Base-by-base conservation (phyloP, 2,329 filamentous ascomycete genomes). In the Lachnellula subtilissima region DNA sequence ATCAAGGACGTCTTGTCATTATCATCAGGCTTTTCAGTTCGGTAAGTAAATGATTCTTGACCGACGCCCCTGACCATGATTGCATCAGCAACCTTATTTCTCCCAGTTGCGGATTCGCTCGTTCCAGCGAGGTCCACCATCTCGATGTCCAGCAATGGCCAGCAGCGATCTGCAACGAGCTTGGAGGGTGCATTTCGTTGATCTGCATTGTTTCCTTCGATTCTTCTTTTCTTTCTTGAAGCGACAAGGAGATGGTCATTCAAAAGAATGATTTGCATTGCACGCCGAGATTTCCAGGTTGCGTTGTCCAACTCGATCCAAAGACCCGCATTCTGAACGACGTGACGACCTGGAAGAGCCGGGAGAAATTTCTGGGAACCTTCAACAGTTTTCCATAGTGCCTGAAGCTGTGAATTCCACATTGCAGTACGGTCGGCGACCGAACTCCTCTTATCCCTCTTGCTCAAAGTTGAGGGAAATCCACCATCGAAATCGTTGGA, bases 221-320 rank as follows among this genome's bases (percentile, higher is more conserved):
- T 78, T 65, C 92, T 90, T 67, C 93, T 91, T 77, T 97, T 96
- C 76, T 97, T 97, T 63, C 89, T 86, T 23, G 89, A 91, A 4
- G 94, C 94, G 50, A 99, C 82, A 22, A 99, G 81, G 1, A 99
- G 77, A 72, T 99, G 92, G 68, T 99, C 94, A 69, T 97, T 99
- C 2, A 99, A 79, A 56, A 99, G 74, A 57, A 97, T 92, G 58
- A 99, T 85, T 69, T 96, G 90, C 71, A 97, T 92, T 28, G 91
- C 86, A 43, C 94, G 81, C 61, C 89, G 81, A 4, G 93, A 90
- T 73, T 96, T 97, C 85, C 96, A 97, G 0, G 94, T 99, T 11
- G 94, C 94, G 61, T 94, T 95, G 73, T 99, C 95, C 59, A 99
- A 78, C 74, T 99, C 93, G 57, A 97, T 89, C 94, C 94, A 99